phyloP scores from a whole-genome alignment of 495 filamentous ascomycete species.

The Penicillium psychrofluorescens region DNA sequence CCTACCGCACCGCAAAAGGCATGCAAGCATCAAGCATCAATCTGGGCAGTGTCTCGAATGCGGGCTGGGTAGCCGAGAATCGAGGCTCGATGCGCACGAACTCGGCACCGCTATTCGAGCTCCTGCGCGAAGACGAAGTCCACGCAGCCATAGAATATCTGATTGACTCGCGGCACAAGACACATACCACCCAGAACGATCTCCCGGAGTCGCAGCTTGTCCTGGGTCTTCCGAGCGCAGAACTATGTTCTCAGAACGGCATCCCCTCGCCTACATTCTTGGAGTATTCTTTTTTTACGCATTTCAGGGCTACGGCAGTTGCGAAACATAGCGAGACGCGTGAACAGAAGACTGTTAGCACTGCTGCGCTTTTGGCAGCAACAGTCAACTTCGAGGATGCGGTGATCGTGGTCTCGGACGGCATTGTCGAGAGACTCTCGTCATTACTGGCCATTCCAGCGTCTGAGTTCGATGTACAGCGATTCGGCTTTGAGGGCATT shows the following conservation, averaged over 20 bases:
- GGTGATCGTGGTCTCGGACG: slow-evolving; percentile 11
- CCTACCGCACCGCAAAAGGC: slow-evolving; percentile 17
- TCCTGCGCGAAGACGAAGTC: slow-evolving; percentile 21
- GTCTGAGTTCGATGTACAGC: slow-evolving; percentile 30
- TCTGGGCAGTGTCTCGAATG: slow-evolving; percentile 47
- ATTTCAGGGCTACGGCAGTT: slow-evolving; percentile 5
- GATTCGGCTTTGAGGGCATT: slow-evolving; percentile 27
- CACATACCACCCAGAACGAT: background rate
- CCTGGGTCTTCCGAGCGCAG: slow-evolving; percentile 15
- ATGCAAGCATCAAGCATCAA: slow-evolving; percentile 38
- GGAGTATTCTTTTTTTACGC: slow-evolving; percentile 22
- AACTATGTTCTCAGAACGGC: slow-evolving; percentile 15
- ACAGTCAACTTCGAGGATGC: slow-evolving; percentile 7
- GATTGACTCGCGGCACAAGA: slow-evolving; percentile 11
- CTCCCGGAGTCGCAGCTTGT: slow-evolving; percentile 10
- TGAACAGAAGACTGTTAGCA: slow-evolving; percentile 7
- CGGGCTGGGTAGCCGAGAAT: slow-evolving; percentile 45
- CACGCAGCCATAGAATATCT: slow-evolving; percentile 23
- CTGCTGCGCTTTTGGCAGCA: slow-evolving; percentile 3
- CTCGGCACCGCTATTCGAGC: slow-evolving; percentile 12
- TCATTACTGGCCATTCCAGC: slow-evolving; percentile 24
- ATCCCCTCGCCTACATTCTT: slow-evolving; percentile 17
- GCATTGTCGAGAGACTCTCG: slow-evolving; percentile 17
- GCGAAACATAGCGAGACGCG: background rate
- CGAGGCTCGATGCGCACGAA: slow-evolving; percentile 7